Evolutionary conservation across 768 basidiomycete species (phyloP), one percentile per base, ranked within the genome.

Genomic region (Gelatoporia subvermispora): DNA sequence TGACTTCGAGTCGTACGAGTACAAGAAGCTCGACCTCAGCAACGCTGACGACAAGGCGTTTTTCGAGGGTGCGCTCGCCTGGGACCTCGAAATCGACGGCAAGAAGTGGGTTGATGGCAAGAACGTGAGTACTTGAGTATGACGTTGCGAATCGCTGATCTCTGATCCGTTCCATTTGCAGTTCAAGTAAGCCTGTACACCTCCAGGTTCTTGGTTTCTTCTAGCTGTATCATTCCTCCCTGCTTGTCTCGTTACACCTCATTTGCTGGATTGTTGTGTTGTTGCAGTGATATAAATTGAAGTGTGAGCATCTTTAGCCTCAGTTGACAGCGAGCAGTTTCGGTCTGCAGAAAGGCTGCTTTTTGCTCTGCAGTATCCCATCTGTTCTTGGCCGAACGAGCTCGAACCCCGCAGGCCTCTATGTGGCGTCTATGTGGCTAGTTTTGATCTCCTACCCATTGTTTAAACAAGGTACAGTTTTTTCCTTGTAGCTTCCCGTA

Each of bases 41-140:
- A 85, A 85, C 51, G 73, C 72, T 22, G 82, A 72, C 16, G 85
- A 97, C 60, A 93, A 93, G 76, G 74, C 75, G 52, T 94, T 88
- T 81, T 93, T 98, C 64, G 91, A 93, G 76, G 87, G 76, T 57
- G 89, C 88, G 21, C 79, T 95, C 58, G 89, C 93, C 41, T 97
- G 95, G 95, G 93, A 95, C 72, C 70, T 95, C 52, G 82, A 86
- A 70, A 59, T 96, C 48, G 84, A 85, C 56, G 95, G 86, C 24
- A 93, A 90, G 80, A 79, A 80, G 66, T 96, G 91, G 90, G 83
- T 71, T 43, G 93, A 94, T 71, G 89, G 89, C 56, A 91, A 91
- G 77, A 87, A 83, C 66, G 86, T 91, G 65, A 74, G 89, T 79
- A 15, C 21, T 23, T n/a, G n/a, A n/a, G 28, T 47, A 15, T 35